These are phyloP conservation scores for Calonectria pteridis DNA, from an alignment of 2,329 filamentous ascomycete species.

Conservation along the genomic window DNA sequence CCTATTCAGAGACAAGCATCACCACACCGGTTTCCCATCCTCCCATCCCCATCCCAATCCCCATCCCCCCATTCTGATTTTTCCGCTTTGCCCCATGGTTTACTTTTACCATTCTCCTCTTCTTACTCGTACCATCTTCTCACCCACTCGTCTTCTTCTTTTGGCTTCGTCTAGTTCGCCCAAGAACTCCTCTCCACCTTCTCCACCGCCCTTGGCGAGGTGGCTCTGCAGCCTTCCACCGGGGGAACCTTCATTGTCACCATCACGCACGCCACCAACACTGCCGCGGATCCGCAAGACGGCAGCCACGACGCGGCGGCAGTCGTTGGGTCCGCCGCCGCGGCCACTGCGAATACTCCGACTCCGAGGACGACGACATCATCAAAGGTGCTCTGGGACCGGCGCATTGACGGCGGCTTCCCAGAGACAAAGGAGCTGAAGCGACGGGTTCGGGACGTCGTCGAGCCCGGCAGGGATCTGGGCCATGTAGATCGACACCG, in stretches of 20 bases:
- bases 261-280: conserved; percentile 59
- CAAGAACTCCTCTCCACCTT: conserved; percentile 98
- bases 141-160: not conserved
- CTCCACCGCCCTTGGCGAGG: conserved; percentile 83
- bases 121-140: not conserved
- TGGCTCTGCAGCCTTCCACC: conserved; percentile 86
- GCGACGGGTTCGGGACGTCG: conserved; percentile 82
- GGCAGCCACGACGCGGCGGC: not conserved
- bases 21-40: not conserved
- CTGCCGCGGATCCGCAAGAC: conserved; percentile 14
- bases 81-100: too few species aligned
- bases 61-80: not conserved
- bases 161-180: conserved; percentile 72
- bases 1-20: not conserved
- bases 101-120: too few species aligned
- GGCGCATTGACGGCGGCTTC: conserved; percentile 88
- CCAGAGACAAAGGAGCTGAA: conserved; percentile 95
- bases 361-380: conserved; percentile 33
- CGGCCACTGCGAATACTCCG: not conserved
- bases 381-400: conserved; percentile 82
- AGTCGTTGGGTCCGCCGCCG: not conserved
- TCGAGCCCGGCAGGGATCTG: conserved; percentile 82
- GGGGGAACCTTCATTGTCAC: conserved; percentile 87
- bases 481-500: conserved; percentile 80
- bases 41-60: not conserved